Evolutionary conservation across 2,329 filamentous ascomycete genomes (phyloP), one percentile per base, ranked within the genome.

Genomic region (Metarhizium guizhouense): DNA sequence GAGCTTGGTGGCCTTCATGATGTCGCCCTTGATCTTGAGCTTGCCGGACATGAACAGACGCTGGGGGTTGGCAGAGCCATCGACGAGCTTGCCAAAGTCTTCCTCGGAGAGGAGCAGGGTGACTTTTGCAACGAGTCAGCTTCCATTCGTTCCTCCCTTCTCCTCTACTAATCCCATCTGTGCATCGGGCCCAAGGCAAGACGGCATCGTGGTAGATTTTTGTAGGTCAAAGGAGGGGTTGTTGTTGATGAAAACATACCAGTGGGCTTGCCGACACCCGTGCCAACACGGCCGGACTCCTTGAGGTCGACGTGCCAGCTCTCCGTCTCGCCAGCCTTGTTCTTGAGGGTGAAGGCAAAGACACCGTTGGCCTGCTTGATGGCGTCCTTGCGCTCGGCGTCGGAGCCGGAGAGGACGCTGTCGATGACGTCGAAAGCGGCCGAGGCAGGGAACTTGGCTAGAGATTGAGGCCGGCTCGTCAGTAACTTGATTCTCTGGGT

Each of bases 1-100:
- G 74, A 96, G 84, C 85, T 95, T 96, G 58, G 92, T 96, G 42
- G 94, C 88, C 83, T 96, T 96, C 93, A 97, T 97, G 59, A 97
- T 85, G 72, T 97, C 91, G 60, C 94, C 94, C 84, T 91, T 95
- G 70, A 97, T 84, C 88, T 97, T 99, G 69, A 99, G 80, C 81
- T 96, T 96, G 66, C 94, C 94, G n/a, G 83, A 83, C 93, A 99
- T 97, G 77, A 97, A 96, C 61, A 99, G 77, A 64, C 86, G 85
- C 80, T 99, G 94, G 56, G 94, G 91, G 69, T 96, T 96, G 65
- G 89, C 90, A 78, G 95, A 90, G 70, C 94, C 94, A 42, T 79
- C 68, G 54, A 95, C 85, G 62, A 99, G 82, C 70, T 87, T 86
- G 62, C 77, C 83, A 69, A 99, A 99, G 74, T 97, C 90, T 56